Conservation (phyloP, 805 yeast genomes). For the Zygosaccharomyces lentus region DNA sequence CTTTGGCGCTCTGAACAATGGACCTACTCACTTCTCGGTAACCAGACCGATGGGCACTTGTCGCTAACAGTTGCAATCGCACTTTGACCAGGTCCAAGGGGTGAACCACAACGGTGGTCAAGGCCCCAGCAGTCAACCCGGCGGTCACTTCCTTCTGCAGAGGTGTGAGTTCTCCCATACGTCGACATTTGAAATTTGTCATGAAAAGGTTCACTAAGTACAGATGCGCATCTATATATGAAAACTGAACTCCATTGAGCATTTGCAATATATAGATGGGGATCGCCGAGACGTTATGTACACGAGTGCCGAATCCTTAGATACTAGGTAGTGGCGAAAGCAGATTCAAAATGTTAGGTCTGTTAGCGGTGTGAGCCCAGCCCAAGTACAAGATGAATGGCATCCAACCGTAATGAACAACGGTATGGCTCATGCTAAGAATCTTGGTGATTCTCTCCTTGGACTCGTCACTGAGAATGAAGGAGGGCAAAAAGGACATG, state of each 20-base stretch:
- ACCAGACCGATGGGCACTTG: constrained; percentile 26
- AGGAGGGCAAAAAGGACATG: constrained; percentile 36
- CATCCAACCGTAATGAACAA: constrained; percentile 95
- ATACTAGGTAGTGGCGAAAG: constrained; percentile 38
- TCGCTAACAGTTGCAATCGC: constrained; percentile 62
- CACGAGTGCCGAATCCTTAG: constrained; percentile 11
- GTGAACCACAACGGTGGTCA: constrained; percentile 77
- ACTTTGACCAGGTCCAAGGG: constrained; percentile 86
- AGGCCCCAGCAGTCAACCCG: constrained; percentile 77
- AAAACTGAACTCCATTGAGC: neutral
- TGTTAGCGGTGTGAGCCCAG: constrained; percentile 74
- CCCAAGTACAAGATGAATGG: constrained; percentile 93
- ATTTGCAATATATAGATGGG: neutral
- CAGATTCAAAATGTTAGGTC: constrained; percentile 66
- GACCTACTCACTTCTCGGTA: constrained; percentile 27
- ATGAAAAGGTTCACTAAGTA: neutral
- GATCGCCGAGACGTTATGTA: constrained; percentile 1
- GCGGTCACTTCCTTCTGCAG: constrained; percentile 55
- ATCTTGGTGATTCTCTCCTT: constrained; percentile 85
- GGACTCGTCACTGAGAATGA: constrained; percentile 37
- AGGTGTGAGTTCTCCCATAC: constrained; percentile 13
- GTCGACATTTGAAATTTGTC: neutral
- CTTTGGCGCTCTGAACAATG: constrained; percentile 16
- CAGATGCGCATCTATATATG: constrained; percentile 4
- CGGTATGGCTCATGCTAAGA: constrained; percentile 75